Conservation (phyloP, 345 rosid species). For the Conringia planisiliqua region DNA sequence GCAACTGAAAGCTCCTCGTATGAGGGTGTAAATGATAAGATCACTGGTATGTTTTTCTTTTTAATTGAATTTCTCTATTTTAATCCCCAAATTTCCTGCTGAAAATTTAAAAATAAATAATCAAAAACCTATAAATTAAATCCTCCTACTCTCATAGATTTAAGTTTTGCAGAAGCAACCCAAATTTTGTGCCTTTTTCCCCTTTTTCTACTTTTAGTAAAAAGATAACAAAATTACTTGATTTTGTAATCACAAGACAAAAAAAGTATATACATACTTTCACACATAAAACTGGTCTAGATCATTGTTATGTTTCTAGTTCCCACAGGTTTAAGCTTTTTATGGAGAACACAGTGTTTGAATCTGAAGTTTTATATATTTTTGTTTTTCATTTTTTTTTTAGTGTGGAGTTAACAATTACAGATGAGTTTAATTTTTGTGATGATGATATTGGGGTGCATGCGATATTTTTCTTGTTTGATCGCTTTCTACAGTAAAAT, state of each 20-base stretch:
- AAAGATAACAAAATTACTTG: not conserved
- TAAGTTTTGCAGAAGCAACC: not conserved
- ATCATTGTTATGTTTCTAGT: not conserved
- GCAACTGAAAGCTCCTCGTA: constrained; percentile 61
- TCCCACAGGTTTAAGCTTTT: not conserved
- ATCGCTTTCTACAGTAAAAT: constrained; percentile 21
- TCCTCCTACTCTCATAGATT: not conserved
- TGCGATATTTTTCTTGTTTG: constrained; percentile 7
- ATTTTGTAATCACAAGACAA: not conserved
- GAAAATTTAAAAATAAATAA: not conserved
- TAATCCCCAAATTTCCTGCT: not conserved
- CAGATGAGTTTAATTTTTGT: not conserved
- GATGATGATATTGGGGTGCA: constrained; percentile 23
- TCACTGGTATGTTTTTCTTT: constrained; percentile 45
- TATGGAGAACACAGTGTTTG: not conserved
- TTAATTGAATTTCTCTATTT: not conserved
- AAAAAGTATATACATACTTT: not conserved
- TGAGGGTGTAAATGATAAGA: constrained; percentile 67
- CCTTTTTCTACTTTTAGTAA: not conserved
- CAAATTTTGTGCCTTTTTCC: not conserved
- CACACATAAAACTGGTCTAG: not conserved
- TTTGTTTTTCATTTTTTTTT: not conserved
- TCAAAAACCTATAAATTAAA: not conserved
- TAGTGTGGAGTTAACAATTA: not conserved
- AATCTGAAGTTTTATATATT: not conserved